Evolutionary conservation across 2,329 filamentous ascomycete species (phyloP).

Genomic region (Phialophora verrucosa): DNA sequence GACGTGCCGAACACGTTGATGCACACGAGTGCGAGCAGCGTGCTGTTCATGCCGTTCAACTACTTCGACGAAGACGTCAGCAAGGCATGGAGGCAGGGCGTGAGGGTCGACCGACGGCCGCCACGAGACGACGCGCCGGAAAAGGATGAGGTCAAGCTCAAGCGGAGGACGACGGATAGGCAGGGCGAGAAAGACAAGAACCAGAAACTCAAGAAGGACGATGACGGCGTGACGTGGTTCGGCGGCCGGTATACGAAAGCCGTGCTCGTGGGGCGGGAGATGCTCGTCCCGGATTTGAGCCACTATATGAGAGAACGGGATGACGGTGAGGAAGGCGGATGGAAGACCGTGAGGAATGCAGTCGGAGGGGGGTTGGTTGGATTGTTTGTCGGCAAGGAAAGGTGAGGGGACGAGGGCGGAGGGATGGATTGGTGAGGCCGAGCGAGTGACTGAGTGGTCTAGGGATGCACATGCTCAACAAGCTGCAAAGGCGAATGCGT

Average conservation of each 20-base stretch:
- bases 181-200: neutral
- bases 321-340: slow-evolving; percentile 13
- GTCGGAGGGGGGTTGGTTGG: slow-evolving; percentile 31
- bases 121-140: neutral
- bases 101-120: slow-evolving; percentile 27
- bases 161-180: neutral
- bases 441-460: too few species aligned
- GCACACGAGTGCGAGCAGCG: slow-evolving; percentile 32
- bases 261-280: slow-evolving; percentile 18
- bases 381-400: slow-evolving; percentile 29
- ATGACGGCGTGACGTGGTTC: slow-evolving; percentile 23
- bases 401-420: slow-evolving; percentile 3
- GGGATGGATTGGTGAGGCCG: neutral
- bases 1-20: slow-evolving; percentile 47
- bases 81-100: slow-evolving; percentile 21
- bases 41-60: slow-evolving; percentile 36
- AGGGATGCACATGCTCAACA: neutral
- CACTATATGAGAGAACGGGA: slow-evolving; percentile 30
- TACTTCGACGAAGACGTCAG: slow-evolving; percentile 33
- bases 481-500: neutral
- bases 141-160: slow-evolving; percentile 24
- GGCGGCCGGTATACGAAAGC: slow-evolving; percentile 23
- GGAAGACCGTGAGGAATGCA: slow-evolving; percentile 26
- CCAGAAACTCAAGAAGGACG: slow-evolving; percentile 2
- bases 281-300: slow-evolving; percentile 31